Base-by-base conservation (phyloP, 75 land plant genomes). In the Sequoia sempervirens region DNA sequence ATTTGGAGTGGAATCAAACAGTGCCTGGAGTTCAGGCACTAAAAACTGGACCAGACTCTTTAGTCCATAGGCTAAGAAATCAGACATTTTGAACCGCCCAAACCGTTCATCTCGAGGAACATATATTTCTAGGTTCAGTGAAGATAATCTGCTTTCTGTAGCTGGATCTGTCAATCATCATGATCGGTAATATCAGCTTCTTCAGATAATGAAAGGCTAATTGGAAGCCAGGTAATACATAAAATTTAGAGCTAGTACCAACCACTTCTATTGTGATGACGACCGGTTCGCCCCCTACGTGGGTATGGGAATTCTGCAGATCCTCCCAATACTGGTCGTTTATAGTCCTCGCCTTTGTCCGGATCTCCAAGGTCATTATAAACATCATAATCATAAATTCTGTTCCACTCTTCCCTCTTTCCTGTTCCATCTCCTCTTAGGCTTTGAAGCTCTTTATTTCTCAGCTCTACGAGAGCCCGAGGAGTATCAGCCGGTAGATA, bases 331-430 rank as follows among this genome's bases (percentile, higher is more conserved):
- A 88, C 76, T 0, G 87, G 94, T 0, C 94, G 73, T 28, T 14
- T 56, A 28, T 86, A 46, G 47, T 79, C 81, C 2, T 15, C 70
- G 12, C 87, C 79, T 34, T 82, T 40, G 68, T 92, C 93, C 2
- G 91, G 89, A 15, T 86, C 47, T 1, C 89, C 93, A 9, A 92
- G 85, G 40, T 92, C 94, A 46, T 92, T 92, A 81, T 92, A 92
- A 36, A 56, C 40, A 26, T 75, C 94, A 46, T 92, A 92, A 85
- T 87, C 92, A 81, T 92, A 92, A 70, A 90, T 84, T 32, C 93
- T 85, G 20, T 90, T 90, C 17, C 83, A 43, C 11, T 82, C 69
- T 84, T 92, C 81, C 52, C 83, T 88, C 88, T 89, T 79, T 4
- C 93, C 90, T 13, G 64, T 85, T 36, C 88, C 87, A 82, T 85